Conservation (phyloP, 2,329 filamentous ascomycete genomes). For the Arthrobotrys pseudoclavata region DNA sequence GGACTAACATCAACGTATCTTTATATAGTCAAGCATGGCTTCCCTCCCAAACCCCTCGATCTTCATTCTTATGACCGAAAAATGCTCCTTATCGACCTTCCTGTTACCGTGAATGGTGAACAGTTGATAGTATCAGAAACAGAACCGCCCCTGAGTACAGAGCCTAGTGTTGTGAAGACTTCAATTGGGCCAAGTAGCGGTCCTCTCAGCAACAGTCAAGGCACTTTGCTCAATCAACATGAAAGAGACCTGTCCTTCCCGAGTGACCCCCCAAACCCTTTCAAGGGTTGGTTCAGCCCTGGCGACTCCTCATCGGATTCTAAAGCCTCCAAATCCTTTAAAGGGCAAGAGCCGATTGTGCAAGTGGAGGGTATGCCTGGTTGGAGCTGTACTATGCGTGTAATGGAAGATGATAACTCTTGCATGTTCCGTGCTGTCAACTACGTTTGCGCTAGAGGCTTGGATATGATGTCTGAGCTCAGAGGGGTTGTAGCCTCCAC, state of each 20-base stretch:
- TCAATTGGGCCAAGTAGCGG: conserved; percentile 51
- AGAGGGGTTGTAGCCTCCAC: conserved; percentile 82
- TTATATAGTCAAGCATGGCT: conserved; percentile 79
- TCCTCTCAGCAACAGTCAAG: conserved; percentile 59
- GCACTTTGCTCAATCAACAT: conserved; percentile 57
- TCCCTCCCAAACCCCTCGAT: conserved; percentile 79
- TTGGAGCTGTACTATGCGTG: conserved; percentile 70
- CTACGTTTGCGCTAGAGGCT: conserved; percentile 76
- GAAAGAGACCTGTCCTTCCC: conserved; percentile 47
- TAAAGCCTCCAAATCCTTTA: conserved; percentile 61
- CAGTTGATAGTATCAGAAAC: conserved; percentile 73
- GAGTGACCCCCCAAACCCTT: conserved; percentile 37
- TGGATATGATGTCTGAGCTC: conserved; percentile 78
- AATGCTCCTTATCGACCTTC: conserved; percentile 71
- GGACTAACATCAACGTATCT: neutral
- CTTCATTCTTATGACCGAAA: conserved; percentile 66
- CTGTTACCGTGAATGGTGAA: conserved; percentile 76
- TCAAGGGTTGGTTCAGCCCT: conserved; percentile 57
- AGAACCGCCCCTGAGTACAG: conserved; percentile 29
- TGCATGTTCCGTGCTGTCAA: conserved; percentile 94
- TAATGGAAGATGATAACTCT: conserved; percentile 97
- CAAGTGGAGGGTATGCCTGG: conserved; percentile 72
- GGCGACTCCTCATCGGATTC: conserved; percentile 16
- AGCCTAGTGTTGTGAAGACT: conserved; percentile 33
- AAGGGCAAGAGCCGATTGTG: conserved; percentile 75